phyloP scores from a whole-genome alignment of 495 filamentous ascomycete genomes.

The Daldinia loculata region DNA sequence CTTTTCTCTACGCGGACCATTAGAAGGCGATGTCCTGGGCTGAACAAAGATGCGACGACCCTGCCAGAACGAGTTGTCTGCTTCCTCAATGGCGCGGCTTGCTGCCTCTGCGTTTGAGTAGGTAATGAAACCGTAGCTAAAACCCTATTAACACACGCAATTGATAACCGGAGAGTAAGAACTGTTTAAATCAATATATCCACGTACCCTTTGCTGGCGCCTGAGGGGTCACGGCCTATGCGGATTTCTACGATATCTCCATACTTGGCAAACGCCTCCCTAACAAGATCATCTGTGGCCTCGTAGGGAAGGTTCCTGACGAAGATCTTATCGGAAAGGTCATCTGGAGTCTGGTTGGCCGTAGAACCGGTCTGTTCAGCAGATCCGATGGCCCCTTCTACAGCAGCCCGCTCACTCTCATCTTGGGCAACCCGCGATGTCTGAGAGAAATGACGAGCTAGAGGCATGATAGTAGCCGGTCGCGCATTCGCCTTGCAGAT shows the following conservation, averaged over 20 bases:
- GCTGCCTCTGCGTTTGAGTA: constrained; percentile 68
- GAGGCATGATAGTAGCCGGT: constrained; percentile 33
- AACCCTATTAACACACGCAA: constrained; percentile 36
- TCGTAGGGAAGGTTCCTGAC: constrained; percentile 90
- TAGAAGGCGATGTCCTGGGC: constrained; percentile 49
- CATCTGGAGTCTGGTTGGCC: no score
- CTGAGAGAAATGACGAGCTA: constrained; percentile 51
- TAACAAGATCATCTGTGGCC: constrained; percentile 74
- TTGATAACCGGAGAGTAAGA: background rate
- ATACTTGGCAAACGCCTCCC: constrained; percentile 70
- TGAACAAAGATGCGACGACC: constrained; percentile 74
- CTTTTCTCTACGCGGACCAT: background rate
- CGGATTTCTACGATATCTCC: constrained; percentile 64
- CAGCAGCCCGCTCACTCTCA: constrained; percentile 5
- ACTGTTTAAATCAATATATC: background rate
- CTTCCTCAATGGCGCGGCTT: constrained; percentile 66
- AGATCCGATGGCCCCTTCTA: no score
- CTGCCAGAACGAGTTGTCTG: constrained; percentile 76
- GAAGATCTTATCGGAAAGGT: constrained; percentile 59
- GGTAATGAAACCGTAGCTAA: constrained; percentile 81
- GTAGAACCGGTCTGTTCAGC: no score
- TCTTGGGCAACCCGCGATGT: constrained; percentile 38
- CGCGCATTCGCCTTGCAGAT: constrained; percentile 36
- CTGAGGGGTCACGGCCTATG: constrained; percentile 74
- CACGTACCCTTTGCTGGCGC: constrained; percentile 87